phyloP scores from a whole-genome alignment of 257 asterid species.

The Gentiana macrophylla region DNA sequence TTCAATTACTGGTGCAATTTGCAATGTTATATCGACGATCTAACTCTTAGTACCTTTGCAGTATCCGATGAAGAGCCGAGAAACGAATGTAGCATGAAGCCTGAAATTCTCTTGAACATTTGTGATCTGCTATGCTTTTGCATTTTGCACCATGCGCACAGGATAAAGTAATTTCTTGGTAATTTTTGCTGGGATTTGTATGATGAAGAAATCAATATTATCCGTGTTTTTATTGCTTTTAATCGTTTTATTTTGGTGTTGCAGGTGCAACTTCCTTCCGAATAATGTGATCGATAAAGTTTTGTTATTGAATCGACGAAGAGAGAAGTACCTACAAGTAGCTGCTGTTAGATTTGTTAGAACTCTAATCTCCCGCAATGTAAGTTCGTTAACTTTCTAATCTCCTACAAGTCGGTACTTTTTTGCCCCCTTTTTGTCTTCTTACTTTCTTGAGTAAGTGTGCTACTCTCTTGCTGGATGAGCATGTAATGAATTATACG shows the following conservation, averaged over 20 bases:
- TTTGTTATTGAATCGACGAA: conserved; percentile 68
- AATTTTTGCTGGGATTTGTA: conserved; percentile 2
- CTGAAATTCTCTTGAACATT: conserved; percentile 76
- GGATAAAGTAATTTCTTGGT: conserved; percentile 64
- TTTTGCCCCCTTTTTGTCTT: background rate
- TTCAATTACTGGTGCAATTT: no score
- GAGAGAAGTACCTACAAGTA: conserved; percentile 80
- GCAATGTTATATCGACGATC: conserved; percentile 22
- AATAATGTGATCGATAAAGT: conserved; percentile 80
- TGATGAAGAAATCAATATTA: background rate
- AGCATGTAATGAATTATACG: conserved; percentile 71
- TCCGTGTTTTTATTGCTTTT: no score
- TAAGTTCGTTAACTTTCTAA: conserved; percentile 27
- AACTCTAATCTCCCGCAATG: conserved; percentile 81
- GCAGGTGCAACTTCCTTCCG: conserved; percentile 87
- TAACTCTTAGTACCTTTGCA: conserved; percentile 25
- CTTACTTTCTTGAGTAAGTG: conserved; percentile 2
- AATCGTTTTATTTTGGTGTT: background rate
- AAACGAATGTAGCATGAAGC: conserved; percentile 46
- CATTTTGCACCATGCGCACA: conserved; percentile 81
- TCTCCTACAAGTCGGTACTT: no score
- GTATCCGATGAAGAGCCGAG: conserved; percentile 34
- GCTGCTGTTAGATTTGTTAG: conserved; percentile 91
- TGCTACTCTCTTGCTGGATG: conserved; percentile 58
- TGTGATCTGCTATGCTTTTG: conserved; percentile 96